Conservation (phyloP, 2,329 filamentous ascomycete species). For the Aspergillus felis region DNA sequence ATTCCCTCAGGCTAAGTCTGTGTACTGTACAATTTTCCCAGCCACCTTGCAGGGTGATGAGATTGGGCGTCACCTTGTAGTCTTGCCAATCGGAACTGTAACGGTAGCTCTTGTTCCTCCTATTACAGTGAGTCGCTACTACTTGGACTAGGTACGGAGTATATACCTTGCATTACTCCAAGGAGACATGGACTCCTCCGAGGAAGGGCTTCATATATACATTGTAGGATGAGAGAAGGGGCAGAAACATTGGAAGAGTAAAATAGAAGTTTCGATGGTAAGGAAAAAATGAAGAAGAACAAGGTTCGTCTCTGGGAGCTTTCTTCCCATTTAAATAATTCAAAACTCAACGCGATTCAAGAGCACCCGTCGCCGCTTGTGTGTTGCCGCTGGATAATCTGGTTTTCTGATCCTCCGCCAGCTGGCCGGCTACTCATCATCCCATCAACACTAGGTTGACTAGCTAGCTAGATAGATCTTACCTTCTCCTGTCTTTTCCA, state of each 20-base stretch:
- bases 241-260: background rate
- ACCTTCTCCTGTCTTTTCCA: slow-evolving; percentile 11
- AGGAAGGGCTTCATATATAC: background rate
- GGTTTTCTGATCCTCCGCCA: background rate
- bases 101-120: background rate
- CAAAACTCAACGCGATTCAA: background rate
- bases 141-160: background rate
- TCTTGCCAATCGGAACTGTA: background rate
- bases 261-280: no score
- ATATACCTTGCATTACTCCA: background rate
- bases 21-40: background rate
- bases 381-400: background rate
- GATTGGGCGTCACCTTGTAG: background rate
- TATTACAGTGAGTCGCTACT: background rate
- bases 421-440: background rate
- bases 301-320: background rate
- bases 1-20: background rate
- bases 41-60: background rate
- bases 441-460: background rate
- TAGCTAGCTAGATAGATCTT: slow-evolving; percentile 1
- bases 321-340: background rate
- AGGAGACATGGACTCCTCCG: background rate
- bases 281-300: no score
- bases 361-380: background rate
- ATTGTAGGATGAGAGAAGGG: background rate